These are phyloP conservation scores for Ustilago trichophora DNA, from an alignment of 1,284 basidiomycete species.

Conservation along the genomic window DNA sequence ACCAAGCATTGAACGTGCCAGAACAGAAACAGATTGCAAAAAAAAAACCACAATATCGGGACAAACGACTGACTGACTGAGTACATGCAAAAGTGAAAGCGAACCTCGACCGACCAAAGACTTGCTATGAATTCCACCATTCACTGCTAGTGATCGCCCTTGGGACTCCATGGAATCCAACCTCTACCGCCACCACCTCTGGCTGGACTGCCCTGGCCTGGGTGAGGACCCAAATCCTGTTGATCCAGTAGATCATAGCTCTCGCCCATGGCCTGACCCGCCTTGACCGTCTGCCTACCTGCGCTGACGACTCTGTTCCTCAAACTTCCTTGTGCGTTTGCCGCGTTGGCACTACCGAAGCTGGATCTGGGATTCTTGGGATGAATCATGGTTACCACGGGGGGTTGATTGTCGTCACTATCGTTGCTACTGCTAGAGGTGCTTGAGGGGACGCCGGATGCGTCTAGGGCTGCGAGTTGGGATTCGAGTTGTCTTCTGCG, in stretches of 20 bases:
- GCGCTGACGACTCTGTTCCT: conserved; percentile 11
- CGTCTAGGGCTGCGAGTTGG: conserved; percentile 35
- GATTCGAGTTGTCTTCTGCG: conserved; percentile 28
- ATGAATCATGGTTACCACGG: conserved; percentile 24
- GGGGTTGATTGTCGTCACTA: conserved; percentile 2
- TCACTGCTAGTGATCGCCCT: not conserved
- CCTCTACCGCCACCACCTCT: not conserved
- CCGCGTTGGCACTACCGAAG: not conserved
- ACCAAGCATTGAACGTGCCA: too few species aligned
- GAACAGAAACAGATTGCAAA: not conserved
- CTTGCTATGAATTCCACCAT: too few species aligned
- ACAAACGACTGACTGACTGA: too few species aligned
- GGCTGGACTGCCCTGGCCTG: too few species aligned
- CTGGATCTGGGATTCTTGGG: not conserved
- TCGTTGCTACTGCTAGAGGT: conserved; percentile 9
- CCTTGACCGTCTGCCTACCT: conserved; percentile 11
- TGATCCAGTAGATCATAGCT: conserved; percentile 45
- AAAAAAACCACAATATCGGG: not conserved
- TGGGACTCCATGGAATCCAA: conserved; percentile 38
- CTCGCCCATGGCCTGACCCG: conserved; percentile 26
- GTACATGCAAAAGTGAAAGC: not conserved
- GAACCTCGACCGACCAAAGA: too few species aligned
- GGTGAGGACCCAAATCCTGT: conserved; percentile 17
- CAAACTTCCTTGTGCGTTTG: conserved; percentile 8
- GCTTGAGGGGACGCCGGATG: conserved; percentile 9